Evolutionary conservation across 768 basidiomycete species (phyloP), one percentile per base, ranked within the genome.

Genomic region (Calvatia gigantea): DNA sequence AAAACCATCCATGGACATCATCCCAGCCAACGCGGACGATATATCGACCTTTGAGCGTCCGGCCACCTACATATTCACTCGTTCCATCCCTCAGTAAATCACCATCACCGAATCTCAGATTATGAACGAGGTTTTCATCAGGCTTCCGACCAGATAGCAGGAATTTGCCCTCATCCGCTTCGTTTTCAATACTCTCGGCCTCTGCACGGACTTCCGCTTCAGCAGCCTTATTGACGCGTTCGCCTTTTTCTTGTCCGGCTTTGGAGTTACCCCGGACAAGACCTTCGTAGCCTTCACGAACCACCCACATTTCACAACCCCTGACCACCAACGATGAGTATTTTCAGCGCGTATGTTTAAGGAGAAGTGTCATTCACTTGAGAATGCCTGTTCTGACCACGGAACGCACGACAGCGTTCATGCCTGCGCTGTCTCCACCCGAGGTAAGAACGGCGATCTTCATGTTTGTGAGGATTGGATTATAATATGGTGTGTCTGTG

Each of bases 211-310:
- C 54, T 15, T 32, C 38, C 7, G 52, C 47, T 23, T 50, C 46
- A n/a, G 57, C 42, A 33, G 68, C 58, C 2, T 63, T 65, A 27
- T 66, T 64, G 39, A 55, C 39, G 43, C 65, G 32, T 19, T 57
- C 39, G 0, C 47, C 66, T 6, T 61, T 51, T 19, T 61, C 59
- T 42, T 69, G 63, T 14, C 54, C 60, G 27, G 63, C 59, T 25
- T 78, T 75, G 2, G 74, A 67, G 70, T 95, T 98, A n/a, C 97
- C 97, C 55, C 89, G 83, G 9, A 99, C 95, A 57, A 98, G 86
- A 21, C 97, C 97, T 68, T 98, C 95, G 75, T 98, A 99, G 35
- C 97, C 97, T 73, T 99, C 97, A 33, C 97, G 90, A 57, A 99
- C 91, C 59, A 98, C 86, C 80, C 86, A 99, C 12, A 91, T 87